Evolutionary conservation across 2,329 filamentous ascomycete genomes (phyloP).

Genomic region (Myriosclerotinia curreyana): DNA sequence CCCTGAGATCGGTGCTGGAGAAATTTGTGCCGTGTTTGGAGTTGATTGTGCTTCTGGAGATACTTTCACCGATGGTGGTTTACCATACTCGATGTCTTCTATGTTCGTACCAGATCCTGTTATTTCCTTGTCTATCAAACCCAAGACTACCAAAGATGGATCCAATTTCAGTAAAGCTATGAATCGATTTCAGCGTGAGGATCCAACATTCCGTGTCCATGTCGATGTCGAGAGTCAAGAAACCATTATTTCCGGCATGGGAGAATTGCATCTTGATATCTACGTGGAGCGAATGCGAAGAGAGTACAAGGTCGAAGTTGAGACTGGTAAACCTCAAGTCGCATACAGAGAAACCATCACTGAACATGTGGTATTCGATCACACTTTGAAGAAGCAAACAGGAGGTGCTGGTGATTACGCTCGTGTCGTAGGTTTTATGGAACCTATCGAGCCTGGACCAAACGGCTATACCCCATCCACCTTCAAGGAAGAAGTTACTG

Average conservation of each 20-base stretch:
- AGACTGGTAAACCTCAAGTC: constrained; percentile 94
- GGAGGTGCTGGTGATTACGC: constrained; percentile 96
- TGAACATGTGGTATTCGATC: constrained; percentile 78
- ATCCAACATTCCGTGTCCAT: constrained; percentile 93
- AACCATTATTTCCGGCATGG: constrained; percentile 98
- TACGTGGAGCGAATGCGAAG: constrained; percentile 96
- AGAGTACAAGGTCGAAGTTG: constrained; percentile 94
- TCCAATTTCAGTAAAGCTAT: constrained; percentile 98
- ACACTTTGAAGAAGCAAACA: constrained; percentile 89
- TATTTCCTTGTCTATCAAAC: constrained; percentile 96
- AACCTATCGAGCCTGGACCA: constrained; percentile 60
- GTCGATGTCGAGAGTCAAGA: constrained; percentile 91
- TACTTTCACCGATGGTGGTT: constrained; percentile 90
- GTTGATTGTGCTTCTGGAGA: constrained; percentile 97
- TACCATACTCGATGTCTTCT: constrained; percentile 93
- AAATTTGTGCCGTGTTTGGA: constrained; percentile 98
- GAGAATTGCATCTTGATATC: constrained; percentile 92
- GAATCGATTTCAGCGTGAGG: constrained; percentile 97
- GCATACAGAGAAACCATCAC: constrained; percentile 95
- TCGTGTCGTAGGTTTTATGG: constrained; percentile 86
- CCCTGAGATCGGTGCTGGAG: constrained; percentile 84
- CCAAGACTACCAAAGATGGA: constrained; percentile 87
- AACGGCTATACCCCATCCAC: constrained; percentile 63
- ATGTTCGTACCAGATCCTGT: constrained; percentile 99
- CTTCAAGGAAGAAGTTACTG: constrained; percentile 84